Base-by-base conservation (phyloP, 495 filamentous ascomycete genomes). In the Apiosordaria backusii region DNA sequence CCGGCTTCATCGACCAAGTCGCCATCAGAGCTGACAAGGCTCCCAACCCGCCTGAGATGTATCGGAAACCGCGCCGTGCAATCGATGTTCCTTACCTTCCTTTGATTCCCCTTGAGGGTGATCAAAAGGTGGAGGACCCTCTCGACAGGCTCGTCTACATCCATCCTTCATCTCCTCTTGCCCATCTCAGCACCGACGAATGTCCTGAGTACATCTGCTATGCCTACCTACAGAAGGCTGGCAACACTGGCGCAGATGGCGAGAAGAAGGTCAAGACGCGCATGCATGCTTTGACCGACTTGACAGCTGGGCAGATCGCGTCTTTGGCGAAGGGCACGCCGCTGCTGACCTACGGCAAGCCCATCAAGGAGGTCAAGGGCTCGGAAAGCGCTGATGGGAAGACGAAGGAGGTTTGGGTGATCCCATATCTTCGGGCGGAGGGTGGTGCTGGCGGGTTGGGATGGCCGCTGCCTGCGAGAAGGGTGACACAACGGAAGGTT, bases 1-100 rank as follows among this genome's bases (percentile, higher is more conserved):
- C 93, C 0, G 96, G 93, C 3, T 99, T 97, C 80, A 88, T 99
- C 68, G 96, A 98, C 79, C 90, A 97, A 65, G 84, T 99, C 60
- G 96, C 96, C 61, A 94, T 98, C 72, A 92, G 95, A 66, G 92
- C 92, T 3, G 93, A 98, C 74, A 81, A 94, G 10, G 82, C 90
- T 0, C 90, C 92, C 4, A 82, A 82, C 19, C 90, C 92, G 1
- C 90, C 90, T 2, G 88, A 90, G 63, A 81, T 86, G 65, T 74
- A 81, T 4, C 83, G 91, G 21, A 91, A 90, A 45, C 91, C 92
- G 0, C 88, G 85, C 57, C 85, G 90, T 57, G 92, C 93, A 0
- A 92, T 91, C 60, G 92, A 97, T 72, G 89, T 97, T 3, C 90
- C 94, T 2, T 99, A 97, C 75, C 70, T 97, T 2, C 92, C 96